phyloP scores from a whole-genome alignment of 2,329 filamentous ascomycete genomes.

The Simplicillium aogashimaense region DNA sequence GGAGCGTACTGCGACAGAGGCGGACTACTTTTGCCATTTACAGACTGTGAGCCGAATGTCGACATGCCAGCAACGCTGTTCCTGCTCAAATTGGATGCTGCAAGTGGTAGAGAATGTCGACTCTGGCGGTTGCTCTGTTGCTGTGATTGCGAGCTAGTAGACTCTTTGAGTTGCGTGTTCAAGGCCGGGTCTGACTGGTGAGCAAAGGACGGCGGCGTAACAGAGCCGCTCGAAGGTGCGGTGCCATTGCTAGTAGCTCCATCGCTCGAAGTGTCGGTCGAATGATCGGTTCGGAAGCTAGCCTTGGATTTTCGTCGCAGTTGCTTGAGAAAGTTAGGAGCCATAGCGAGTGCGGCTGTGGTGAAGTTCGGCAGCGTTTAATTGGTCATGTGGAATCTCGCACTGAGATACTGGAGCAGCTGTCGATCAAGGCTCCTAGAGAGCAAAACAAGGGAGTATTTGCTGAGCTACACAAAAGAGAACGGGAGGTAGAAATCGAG shows the following conservation, averaged over 20 bases:
- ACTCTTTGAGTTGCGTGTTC: slow-evolving; percentile 47
- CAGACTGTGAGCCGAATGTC: slow-evolving; percentile 45
- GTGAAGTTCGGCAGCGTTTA: neutral
- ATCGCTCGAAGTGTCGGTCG: slow-evolving; percentile 53
- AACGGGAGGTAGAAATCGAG: no score
- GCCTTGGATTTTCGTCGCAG: slow-evolving; percentile 67
- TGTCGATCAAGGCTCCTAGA: no score
- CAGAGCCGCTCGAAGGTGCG: slow-evolving; percentile 56
- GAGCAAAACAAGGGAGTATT: no score
- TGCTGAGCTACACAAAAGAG: no score
- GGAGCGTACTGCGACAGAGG: slow-evolving; percentile 74
- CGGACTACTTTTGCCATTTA: slow-evolving; percentile 43
- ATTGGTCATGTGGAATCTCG: no score
- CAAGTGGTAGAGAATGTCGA: slow-evolving; percentile 26
- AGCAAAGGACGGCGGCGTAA: slow-evolving; percentile 66
- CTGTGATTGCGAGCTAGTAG: slow-evolving; percentile 13
- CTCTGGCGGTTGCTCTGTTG: slow-evolving; percentile 1
- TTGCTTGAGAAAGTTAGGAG: slow-evolving; percentile 58
- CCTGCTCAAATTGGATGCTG: slow-evolving; percentile 38
- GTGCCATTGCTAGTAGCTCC: slow-evolving; percentile 46
- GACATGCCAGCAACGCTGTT: slow-evolving; percentile 56
- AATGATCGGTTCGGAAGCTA: slow-evolving; percentile 58
- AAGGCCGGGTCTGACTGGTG: slow-evolving; percentile 56
- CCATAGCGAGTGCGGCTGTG: slow-evolving; percentile 28
- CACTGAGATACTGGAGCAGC: no score